Evolutionary conservation across 495 filamentous ascomycete species (phyloP), one percentile per base, ranked within the genome.

Genomic region (Ramalina intermedia): DNA sequence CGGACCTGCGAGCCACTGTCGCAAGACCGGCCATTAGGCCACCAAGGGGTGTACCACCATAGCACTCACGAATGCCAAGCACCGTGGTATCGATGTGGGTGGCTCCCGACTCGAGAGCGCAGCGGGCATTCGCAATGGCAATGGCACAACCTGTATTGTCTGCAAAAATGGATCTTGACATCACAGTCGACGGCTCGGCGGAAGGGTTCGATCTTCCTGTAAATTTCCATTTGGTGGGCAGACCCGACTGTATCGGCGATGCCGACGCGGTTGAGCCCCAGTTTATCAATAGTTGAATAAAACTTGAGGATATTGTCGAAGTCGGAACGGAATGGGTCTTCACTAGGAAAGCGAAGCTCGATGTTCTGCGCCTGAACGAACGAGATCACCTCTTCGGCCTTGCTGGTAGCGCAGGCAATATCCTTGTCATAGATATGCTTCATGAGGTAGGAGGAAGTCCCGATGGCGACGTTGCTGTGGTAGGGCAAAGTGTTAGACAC

Each of bases 401-500:
- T 76, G 74, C 90, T 87, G 66, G 80, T 84, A 55, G 95, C 95
- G 65, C 83, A 85, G 51, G 80, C 80, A 81, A 95, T 94, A 60
- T 86, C 82, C 75, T 95, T 96, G 59, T 89, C 88, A 66, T 94
- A 87, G 50, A 79, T 85, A 73, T 96, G 84, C 63, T 96, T 86
- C 54, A 85, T 81, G 55, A 96, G 79, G 67, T 87, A 88, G 49
- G 81, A 86, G 9, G 84, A 90, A 3, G 89, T 95, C 50, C 89
- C 89, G 64, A 96, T 96, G 59, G 94, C 88, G 54, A 96, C 82
- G 63, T 94, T 88, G 47, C 76, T 78, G 49, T 43, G n/a, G 4
- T 16, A n/a, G 35, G 27, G 16, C 46, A 24, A 33, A 27, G 14
- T 47, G 6, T 26, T 23, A 41, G 13, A 11, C 8, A 24, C 14